Conservation (phyloP, 495 filamentous ascomycete species). For the Daldinia bambusicola region DNA sequence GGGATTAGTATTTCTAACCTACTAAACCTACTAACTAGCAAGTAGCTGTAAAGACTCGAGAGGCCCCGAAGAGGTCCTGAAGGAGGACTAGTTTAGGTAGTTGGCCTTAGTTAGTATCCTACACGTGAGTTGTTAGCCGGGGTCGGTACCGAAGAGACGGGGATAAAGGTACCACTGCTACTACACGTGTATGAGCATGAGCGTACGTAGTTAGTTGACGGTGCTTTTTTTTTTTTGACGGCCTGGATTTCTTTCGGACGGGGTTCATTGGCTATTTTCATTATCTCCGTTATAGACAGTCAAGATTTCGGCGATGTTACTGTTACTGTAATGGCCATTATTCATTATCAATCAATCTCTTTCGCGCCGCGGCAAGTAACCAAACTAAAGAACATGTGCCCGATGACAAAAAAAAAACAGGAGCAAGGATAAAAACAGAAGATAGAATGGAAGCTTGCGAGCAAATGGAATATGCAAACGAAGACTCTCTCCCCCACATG, state of each 20-base stretch:
- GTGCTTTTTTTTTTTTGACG: background rate
- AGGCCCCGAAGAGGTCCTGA: no score
- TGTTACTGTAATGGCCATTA: slow-evolving; percentile 22
- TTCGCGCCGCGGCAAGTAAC: slow-evolving; percentile 21
- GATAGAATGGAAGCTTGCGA: background rate
- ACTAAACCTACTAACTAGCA: no score
- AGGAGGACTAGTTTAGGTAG: no score
- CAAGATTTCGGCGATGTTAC: slow-evolving; percentile 20
- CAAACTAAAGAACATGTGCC: background rate
- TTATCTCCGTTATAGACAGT: slow-evolving; percentile 15
- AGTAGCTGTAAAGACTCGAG: no score
- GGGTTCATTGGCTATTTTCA: background rate
- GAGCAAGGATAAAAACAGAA: slow-evolving; percentile 1
- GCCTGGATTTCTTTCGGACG: background rate
- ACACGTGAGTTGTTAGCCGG: slow-evolving; percentile 23
- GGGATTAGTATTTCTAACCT: background rate
- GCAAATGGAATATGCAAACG: slow-evolving; percentile 4
- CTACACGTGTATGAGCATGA: slow-evolving; percentile 6
- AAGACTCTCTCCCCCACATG: slow-evolving; percentile 23
- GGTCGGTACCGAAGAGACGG: slow-evolving; percentile 21
- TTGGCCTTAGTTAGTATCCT: background rate
- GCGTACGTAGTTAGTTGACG: slow-evolving; percentile 10
- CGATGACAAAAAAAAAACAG: background rate
- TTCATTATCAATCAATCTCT: background rate
- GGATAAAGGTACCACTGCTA: background rate